Percentiles rank a stretch among this genome's conserved stretches.
phyloP scores from a whole-genome alignment of 345 rosid species.

The Passiflora organensis region DNA sequence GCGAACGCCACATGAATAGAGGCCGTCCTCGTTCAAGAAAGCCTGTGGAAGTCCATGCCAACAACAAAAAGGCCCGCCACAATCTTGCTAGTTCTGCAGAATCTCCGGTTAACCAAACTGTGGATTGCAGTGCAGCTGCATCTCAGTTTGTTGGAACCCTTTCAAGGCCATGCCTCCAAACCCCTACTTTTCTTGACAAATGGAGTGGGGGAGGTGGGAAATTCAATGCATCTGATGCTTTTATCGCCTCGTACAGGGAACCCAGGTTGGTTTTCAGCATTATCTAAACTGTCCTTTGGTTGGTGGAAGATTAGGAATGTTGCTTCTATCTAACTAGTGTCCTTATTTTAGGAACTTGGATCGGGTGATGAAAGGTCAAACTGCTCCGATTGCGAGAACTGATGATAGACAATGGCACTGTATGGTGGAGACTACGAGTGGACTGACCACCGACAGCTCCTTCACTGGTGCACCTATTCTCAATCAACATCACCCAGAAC shows the following conservation, averaged over 20 bases:
- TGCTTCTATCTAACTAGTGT: neutral
- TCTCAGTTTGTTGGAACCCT: conserved; percentile 14
- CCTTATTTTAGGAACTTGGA: conserved; percentile 26
- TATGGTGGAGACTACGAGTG: too few species aligned
- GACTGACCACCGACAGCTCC: too few species aligned
- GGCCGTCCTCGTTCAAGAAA: conserved; percentile 99
- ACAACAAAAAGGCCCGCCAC: conserved; percentile 32
- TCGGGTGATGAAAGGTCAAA: conserved; percentile 39
- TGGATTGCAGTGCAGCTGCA: neutral
- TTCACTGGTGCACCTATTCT: too few species aligned
- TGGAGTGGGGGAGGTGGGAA: conserved; percentile 16
- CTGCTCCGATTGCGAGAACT: too few species aligned
- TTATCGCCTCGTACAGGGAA: conserved; percentile 19
- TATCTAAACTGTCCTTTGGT: neutral
- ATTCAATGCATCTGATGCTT: conserved; percentile 11
- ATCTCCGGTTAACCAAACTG: conserved; percentile 3
- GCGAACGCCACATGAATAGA: conserved; percentile 80
- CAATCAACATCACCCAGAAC: too few species aligned
- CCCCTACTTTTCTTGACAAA: conserved; percentile 4
- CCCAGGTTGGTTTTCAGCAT: conserved; percentile 22
- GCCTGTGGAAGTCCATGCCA: conserved; percentile 71
- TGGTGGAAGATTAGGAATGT: neutral
- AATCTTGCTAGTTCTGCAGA: conserved; percentile 1
- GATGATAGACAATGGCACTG: too few species aligned
- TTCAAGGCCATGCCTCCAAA: conserved; percentile 11